Evolutionary conservation across 306 rosid species (phyloP), one percentile per base, ranked within the genome.

Genomic region (Gleditsia sinensis): DNA sequence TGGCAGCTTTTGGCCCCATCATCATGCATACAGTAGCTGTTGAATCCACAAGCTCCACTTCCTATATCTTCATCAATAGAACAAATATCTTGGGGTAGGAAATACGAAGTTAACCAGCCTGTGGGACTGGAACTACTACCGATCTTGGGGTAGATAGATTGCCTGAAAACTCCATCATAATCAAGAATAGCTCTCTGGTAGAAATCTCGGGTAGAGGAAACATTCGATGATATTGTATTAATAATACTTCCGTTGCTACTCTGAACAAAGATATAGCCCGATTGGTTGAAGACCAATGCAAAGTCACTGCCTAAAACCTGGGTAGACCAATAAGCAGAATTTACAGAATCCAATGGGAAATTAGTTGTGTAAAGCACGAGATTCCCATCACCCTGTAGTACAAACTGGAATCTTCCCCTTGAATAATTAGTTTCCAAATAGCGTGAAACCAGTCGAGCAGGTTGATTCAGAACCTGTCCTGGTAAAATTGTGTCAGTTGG

Each of bases 401-500:
- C 34, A 32, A 86, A 71, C 62, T 24, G 74, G 56, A 84, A 89
- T 49, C 83, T 71, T 24, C 91, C 94, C 11, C 11, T 68, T 0
- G 85, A 66, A 30, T 71, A 84, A 23, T 81, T 77, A 27, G 65
- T 67, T 72, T 50, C 71, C 5, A 77, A 76, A 37, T 57, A 65
- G 49, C 69, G 66, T 4, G 75, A 73, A 17, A 71, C 67, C 2
- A 87, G 75, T n/a, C 14, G 17, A n/a, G 56, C 78, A 3, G 65
- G 69, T 34, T 7, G 71, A 27, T 76, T 27, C 27, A 89, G 0
- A 7, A 17, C 60, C 54, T 89, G 94, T 4, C 56, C 69, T 1
- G 94, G 89, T 19, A 89, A 79, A 34, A 89, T 43, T 42, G 91
- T 89, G 61, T 89, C 91, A 6, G 67, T 80, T 3, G 86, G 93